Base-by-base conservation (phyloP, 306 rosid genomes). In the Cucurbita pepo region DNA sequence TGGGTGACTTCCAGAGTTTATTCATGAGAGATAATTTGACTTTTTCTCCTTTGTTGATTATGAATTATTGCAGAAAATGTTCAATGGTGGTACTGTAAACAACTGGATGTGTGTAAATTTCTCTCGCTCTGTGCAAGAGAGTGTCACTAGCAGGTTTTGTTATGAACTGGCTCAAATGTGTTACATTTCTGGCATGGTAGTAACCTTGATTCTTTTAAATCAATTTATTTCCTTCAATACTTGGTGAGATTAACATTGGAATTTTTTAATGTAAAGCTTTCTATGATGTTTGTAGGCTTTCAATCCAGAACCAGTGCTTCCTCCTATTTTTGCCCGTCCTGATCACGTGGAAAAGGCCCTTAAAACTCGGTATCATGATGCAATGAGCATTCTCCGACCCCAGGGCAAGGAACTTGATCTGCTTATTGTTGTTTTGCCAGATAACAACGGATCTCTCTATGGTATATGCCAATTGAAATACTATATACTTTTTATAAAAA, bases 381-480 rank as follows among this genome's bases (percentile, higher is more conserved):
- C 97, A 1, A 89, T 85, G 79, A 79, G 57, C 19, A 91, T 67
- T 40, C 75, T 89, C 72, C 86, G 69, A 48, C 81, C 82, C 11
- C 84, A 52, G 15, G 84, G 83, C 10, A 88, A 83, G 81, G 99
- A 95, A 38, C 87, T 95, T 45, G 99, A 95, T 72, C 74, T 95
- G 38, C 97, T 95, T 67, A 87, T 95, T 70, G 96, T 95, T 51
- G 86, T 95, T 78, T 79, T 95, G 69, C 99, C 99, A 0, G 99
- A 95, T 72, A 91, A 89, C 60, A 95, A 95, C 73, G 99, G 99
- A 34, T 85, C 96, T 53, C 96, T 95, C 11, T 95, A 95, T 83
- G 99, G 99, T 95, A 82, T 56, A 82, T 56, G 81, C 18, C 56
- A 54, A 19, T 30, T 36, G 50, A 61, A 47, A 45, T 55, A 2